Conservation (phyloP, 495 filamentous ascomycete genomes). For the Penicillium antarcticum region DNA sequence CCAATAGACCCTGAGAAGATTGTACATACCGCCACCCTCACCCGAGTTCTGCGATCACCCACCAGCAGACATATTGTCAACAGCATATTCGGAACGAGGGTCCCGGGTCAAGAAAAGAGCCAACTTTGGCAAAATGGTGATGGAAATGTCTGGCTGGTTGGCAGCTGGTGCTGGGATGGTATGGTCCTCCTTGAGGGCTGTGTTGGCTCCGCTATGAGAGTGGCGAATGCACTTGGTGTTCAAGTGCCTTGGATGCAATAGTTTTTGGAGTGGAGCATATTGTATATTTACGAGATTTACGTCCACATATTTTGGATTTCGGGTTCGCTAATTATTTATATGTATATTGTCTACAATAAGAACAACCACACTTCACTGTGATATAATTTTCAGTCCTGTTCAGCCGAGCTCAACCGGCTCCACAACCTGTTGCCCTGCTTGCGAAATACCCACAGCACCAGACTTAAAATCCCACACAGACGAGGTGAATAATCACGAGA, state of each 20-base stretch:
- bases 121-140: constrained; percentile 48
- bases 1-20: constrained; percentile 29
- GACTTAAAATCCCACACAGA: constrained; percentile 8
- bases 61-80: constrained; percentile 31
- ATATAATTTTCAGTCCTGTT: background rate
- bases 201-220: constrained; percentile 49
- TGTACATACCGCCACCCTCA: constrained; percentile 25
- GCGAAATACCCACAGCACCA: background rate
- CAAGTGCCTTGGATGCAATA: constrained; percentile 34
- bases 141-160: constrained; percentile 47
- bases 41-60: constrained; percentile 31
- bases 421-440: background rate
- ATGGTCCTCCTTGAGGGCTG: constrained; percentile 62
- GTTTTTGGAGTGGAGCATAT: background rate
- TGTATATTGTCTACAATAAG: constrained; percentile 1
- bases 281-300: background rate
- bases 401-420: too few relatives aligned
- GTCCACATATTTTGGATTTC: background rate
- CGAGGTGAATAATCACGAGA: background rate
- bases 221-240: constrained; percentile 48
- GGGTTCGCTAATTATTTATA: background rate
- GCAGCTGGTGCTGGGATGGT: constrained; percentile 63
- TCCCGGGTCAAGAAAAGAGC: background rate
- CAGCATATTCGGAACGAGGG: constrained; percentile 25
- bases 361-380: background rate